Percentiles rank a stretch among this genome's conserved stretches.
These are phyloP conservation scores for Colletotrichum lupini DNA, from an alignment of 2,329 filamentous ascomycete genomes.

Conservation along the genomic window DNA sequence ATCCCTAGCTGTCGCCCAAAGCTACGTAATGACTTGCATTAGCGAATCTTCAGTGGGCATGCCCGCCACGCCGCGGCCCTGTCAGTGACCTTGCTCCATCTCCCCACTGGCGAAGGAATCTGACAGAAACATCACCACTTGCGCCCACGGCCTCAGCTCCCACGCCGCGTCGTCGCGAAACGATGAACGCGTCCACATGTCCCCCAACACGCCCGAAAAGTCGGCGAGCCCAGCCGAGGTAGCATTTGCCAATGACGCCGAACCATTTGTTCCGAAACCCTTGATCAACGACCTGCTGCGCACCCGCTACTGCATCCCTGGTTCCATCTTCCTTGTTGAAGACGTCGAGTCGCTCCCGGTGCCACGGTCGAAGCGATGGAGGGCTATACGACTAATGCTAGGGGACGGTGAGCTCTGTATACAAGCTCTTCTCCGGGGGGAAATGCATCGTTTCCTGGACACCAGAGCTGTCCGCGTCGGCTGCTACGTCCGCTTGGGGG, in stretches of 20 bases:
- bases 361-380: conserved; percentile 50
- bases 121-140: conserved; percentile 15
- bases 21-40: conserved; percentile 2
- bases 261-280: conserved; percentile 46
- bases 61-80: neutral
- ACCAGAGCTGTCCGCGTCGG: conserved; percentile 57
- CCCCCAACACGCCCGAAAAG: conserved; percentile 23
- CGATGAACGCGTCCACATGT: conserved; percentile 33
- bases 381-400: conserved; percentile 59
- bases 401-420: conserved; percentile 65
- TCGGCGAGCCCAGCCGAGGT: conserved; percentile 8
- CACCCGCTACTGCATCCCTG: conserved; percentile 58
- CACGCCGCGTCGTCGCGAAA: neutral
- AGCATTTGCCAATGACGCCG: conserved; percentile 39
- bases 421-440: conserved; percentile 60
- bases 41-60: conserved; percentile 5
- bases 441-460: conserved; percentile 61
- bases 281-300: conserved; percentile 61
- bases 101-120: neutral
- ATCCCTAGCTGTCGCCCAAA: neutral
- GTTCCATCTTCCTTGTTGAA: conserved; percentile 63
- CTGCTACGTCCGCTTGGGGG: conserved; percentile 59
- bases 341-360: conserved; percentile 52
- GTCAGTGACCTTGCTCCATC: neutral
- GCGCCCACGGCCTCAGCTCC: neutral